Conservation (phyloP, 208 protist genomes). For the Histomonas meleagridis region DNA sequence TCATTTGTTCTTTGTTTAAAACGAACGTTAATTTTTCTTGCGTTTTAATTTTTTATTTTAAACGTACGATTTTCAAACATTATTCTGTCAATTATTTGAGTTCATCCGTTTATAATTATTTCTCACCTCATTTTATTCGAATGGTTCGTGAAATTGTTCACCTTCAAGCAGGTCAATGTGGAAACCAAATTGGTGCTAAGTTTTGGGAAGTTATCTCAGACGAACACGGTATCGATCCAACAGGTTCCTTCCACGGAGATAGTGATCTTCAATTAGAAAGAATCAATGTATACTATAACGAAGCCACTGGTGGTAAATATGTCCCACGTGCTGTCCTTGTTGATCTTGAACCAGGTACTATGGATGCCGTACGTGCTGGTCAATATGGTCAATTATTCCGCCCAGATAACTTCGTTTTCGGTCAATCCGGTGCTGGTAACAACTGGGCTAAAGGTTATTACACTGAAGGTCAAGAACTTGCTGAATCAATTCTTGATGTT, state of each 20-base stretch:
- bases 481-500: constrained; percentile 77
- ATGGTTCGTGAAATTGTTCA: constrained; percentile 73
- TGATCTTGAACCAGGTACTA: constrained; percentile 78
- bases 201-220: constrained; percentile 63
- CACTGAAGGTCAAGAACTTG: constrained; percentile 89
- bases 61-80: no score
- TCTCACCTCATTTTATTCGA: no score
- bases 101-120: no score
- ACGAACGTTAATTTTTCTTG: no score
- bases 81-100: no score
- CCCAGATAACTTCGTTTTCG: constrained; percentile 93
- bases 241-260: constrained; percentile 74
- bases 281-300: constrained; percentile 95
- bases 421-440: constrained; percentile 87
- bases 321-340: constrained; percentile 71
- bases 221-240: constrained; percentile 70
- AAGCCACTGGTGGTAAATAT: constrained; percentile 71
- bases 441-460: constrained; percentile 93
- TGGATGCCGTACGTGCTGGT: constrained; percentile 80
- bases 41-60: no score
- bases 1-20: no score
- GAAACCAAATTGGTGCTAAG: constrained; percentile 49
- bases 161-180: constrained; percentile 71
- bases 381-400: constrained; percentile 77
- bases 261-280: constrained; percentile 85